Conservation (phyloP, 2,329 filamentous ascomycete genomes). For the Aureobasidium melanogenum region DNA sequence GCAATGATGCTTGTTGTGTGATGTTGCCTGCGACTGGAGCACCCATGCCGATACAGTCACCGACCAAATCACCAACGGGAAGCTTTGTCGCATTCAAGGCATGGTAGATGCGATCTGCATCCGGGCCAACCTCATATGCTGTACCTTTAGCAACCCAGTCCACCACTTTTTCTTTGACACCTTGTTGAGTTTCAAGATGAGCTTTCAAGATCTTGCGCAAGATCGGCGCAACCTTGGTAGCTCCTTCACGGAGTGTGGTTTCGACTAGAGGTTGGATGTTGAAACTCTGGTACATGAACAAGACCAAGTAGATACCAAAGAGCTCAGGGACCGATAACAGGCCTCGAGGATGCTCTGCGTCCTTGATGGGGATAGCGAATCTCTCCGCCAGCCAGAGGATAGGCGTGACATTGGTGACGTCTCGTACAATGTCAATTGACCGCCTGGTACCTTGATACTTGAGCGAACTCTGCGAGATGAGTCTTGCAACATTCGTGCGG, state of each 20-base stretch:
- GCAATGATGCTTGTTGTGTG: slow-evolving; percentile 44
- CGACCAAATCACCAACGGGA: slow-evolving; percentile 40
- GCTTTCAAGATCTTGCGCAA: slow-evolving; percentile 35
- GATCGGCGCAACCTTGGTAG: slow-evolving; percentile 31
- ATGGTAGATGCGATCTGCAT: slow-evolving; percentile 45
- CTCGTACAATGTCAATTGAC: slow-evolving; percentile 49
- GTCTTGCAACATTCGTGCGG: slow-evolving; percentile 32
- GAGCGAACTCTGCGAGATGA: slow-evolving; percentile 40
- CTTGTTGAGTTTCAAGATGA: slow-evolving; percentile 38
- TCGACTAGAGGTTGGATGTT: slow-evolving; percentile 43
- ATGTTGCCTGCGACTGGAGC: slow-evolving; percentile 43
- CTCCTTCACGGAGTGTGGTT: slow-evolving; percentile 40
- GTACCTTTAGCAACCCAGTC: slow-evolving; percentile 42
- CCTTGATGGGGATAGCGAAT: slow-evolving; percentile 61
- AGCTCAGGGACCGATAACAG: slow-evolving; percentile 38
- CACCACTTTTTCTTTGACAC: slow-evolving; percentile 33
- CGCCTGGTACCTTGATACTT: slow-evolving; percentile 36
- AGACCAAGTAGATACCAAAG: slow-evolving; percentile 36
- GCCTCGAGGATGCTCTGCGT: slow-evolving; percentile 49
- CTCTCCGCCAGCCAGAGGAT: slow-evolving; percentile 54
- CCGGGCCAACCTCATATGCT: slow-evolving; percentile 40
- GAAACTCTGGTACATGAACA: slow-evolving; percentile 46
- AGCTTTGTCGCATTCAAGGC: slow-evolving; percentile 38
- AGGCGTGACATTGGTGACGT: slow-evolving; percentile 59
- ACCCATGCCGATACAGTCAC: slow-evolving; percentile 42